Base-by-base conservation (phyloP, 1,284 basidiomycete species). In the Trichosporon coremiiforme region DNA sequence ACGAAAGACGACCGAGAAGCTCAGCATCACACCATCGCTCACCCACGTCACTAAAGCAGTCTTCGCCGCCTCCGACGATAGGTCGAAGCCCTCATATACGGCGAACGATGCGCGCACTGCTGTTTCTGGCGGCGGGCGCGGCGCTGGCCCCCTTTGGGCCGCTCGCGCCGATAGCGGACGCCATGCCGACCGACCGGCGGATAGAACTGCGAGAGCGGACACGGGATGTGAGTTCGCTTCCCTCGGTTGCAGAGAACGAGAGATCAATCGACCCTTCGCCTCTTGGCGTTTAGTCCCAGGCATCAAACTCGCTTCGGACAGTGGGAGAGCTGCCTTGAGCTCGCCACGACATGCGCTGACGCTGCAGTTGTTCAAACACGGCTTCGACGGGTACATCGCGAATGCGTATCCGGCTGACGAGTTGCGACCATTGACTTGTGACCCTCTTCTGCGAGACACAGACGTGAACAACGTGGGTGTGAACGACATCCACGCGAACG, bases 341-440 rank as follows among this genome's bases (percentile, higher is more conserved):
- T 63, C 2, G 9, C 33, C 15, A 10, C 4, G 29, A 29, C 17
- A 3, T 5, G 13, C 31, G 20, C 47, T 68, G 15, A 68, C 67
- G n/a, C 29, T 25, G 6, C 68, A 83, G 81, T 74, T 82, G 36
- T 84, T 82, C 73, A 68, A 75, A 65, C 81, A 82, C 74, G 83
- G 82, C 9, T 84, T 76, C 70, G 74, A 78, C 5, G 77, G 79
- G 35, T 84, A 84, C 71, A 82, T 84, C 78, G 73, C 73, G 33
- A 76, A 82, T 70, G 83, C 82, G 20, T 83, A 81, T 75, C 83
- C 83, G 7, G 81, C 80, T 41, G 84, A 85, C 71, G 84, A 97
- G 90, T 86, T 97, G 33, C 89, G 90, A 17, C 94, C 95, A 1
- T 82, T 97, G n/a, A 90, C 92, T 15, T 98, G 95, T 80, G 87